Evolutionary conservation across 2,329 filamentous ascomycete species (phyloP).

Genomic region (Claviceps quebecensis): DNA sequence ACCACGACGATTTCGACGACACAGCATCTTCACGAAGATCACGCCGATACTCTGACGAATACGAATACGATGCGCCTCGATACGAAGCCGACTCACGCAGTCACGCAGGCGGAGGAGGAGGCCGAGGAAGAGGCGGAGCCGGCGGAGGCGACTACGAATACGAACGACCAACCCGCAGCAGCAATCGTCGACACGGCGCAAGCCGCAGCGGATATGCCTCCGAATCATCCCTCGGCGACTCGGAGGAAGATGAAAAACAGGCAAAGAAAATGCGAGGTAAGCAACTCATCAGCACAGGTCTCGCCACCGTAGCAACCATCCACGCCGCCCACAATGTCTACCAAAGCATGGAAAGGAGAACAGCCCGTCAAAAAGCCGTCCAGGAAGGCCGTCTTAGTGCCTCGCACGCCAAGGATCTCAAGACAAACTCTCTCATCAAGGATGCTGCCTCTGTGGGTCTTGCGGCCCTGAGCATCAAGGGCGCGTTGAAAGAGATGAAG

Average conservation of each 20-base stretch:
- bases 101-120: slow-evolving; percentile 17
- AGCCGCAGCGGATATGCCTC: slow-evolving; percentile 31
- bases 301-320: slow-evolving; percentile 45
- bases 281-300: slow-evolving; percentile 41
- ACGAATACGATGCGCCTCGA: slow-evolving; percentile 30
- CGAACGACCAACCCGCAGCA: slow-evolving; percentile 27
- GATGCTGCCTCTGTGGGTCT: slow-evolving; percentile 46
- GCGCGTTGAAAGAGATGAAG: slow-evolving; percentile 41
- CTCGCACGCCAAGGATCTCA: slow-evolving; percentile 40
- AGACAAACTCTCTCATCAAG: slow-evolving; percentile 40
- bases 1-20: slow-evolving; percentile 31
- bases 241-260: slow-evolving; percentile 40
- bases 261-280: slow-evolving; percentile 48
- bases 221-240: slow-evolving; percentile 42
- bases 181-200: slow-evolving; percentile 23
- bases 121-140: slow-evolving; percentile 11
- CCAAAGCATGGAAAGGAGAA: slow-evolving; percentile 42
- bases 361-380: slow-evolving; percentile 38
- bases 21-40: slow-evolving; percentile 24
- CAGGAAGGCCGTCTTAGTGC: slow-evolving; percentile 36
- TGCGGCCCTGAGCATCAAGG: slow-evolving; percentile 43
- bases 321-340: slow-evolving; percentile 46
- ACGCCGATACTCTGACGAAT: slow-evolving; percentile 28
- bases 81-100: slow-evolving; percentile 17
- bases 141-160: slow-evolving; percentile 33